Evolutionary conservation across 192 early-diverging fungal species (phyloP), one percentile per base, ranked within the genome.

Genomic region (Geranomyces variabilis): DNA sequence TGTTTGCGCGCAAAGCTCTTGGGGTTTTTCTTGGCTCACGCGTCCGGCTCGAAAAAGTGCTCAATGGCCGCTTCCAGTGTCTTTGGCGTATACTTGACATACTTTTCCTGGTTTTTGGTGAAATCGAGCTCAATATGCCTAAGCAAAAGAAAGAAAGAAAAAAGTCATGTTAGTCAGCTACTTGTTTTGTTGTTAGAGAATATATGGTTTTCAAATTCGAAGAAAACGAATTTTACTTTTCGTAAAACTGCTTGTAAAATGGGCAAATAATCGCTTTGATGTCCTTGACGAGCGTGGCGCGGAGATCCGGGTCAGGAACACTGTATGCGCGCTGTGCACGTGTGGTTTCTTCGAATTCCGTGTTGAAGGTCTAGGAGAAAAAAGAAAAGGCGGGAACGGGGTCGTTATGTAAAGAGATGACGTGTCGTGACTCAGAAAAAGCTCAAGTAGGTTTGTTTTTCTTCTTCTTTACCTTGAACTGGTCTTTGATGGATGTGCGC

Each of bases 41-140:
- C 26, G 6, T 24, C 70, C 0, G 59, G 66, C 34, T 76, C 79
- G 81, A 93, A 94, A 63, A 94, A 84, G 56, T 87, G 83, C 17
- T 84, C 84, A 13, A 93, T 75, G 71, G 85, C 79, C n/a, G 73
- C 76, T 55, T 90, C 90, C 15, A 95, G 72, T 57, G 79, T 74
- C 24, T 83, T 81, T 48, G 89, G 86, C 74, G 87, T 85, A 58
- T 91, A 95, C 31, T 84, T 85, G 65, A 95, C 86, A 77, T 94
- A 95, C 75, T 95, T 95, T 63, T 87, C 82, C 1, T 83, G 80
- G 72, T 90, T 93, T 74, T 94, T 95, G 22, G 89, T 84, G 75
- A 94, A 95, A 53, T 95, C 93, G 10, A 84, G 79, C 17, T 75
- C 70, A 58, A 81, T 84, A 70, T 89, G 84, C 48, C 88, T 89